Evolutionary conservation across 176 grass and related monocot genomes (phyloP).

Genomic region (Secale cereale): DNA sequence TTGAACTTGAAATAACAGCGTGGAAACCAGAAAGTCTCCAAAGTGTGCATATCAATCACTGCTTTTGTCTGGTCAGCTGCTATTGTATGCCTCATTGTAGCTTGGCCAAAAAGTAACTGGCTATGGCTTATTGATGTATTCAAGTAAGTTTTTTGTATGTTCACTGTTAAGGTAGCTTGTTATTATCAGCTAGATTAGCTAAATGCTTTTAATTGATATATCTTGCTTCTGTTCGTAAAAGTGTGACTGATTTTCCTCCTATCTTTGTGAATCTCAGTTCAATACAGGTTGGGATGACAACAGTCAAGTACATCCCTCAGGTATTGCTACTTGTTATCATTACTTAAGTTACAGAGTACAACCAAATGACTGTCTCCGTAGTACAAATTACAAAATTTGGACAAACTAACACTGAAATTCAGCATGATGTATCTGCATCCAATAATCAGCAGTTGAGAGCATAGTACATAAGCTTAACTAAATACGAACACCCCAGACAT

Average conservation of each 20-base stretch:
- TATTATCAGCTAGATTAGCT: not conserved
- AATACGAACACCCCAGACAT: not conserved
- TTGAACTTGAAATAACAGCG: slow-evolving; percentile 51
- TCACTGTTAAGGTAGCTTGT: not conserved
- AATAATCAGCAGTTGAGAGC: not conserved
- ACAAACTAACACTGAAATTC: not conserved
- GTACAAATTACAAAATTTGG: not conserved
- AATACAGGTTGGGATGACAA: slow-evolving; percentile 91
- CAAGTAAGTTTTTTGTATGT: slow-evolving; percentile 54
- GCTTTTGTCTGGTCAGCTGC: slow-evolving; percentile 56
- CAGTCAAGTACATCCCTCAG: slow-evolving; percentile 99
- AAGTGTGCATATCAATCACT: slow-evolving; percentile 62
- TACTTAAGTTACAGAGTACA: not conserved
- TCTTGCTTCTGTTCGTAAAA: not conserved
- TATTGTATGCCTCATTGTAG: slow-evolving; percentile 67
- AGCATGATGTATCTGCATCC: not conserved
- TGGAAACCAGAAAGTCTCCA: slow-evolving; percentile 88
- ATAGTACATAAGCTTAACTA: not conserved
- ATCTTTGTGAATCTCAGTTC: slow-evolving; percentile 59
- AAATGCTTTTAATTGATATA: not conserved
- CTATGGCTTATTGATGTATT: slow-evolving; percentile 94
- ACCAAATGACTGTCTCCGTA: not conserved
- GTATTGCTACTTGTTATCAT: slow-evolving; percentile 35
- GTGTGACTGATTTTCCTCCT: not conserved
- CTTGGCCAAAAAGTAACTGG: slow-evolving; percentile 74